These are phyloP conservation scores for Ogataea haglerorum DNA, from an alignment of 805 yeast species.

Conservation along the genomic window DNA sequence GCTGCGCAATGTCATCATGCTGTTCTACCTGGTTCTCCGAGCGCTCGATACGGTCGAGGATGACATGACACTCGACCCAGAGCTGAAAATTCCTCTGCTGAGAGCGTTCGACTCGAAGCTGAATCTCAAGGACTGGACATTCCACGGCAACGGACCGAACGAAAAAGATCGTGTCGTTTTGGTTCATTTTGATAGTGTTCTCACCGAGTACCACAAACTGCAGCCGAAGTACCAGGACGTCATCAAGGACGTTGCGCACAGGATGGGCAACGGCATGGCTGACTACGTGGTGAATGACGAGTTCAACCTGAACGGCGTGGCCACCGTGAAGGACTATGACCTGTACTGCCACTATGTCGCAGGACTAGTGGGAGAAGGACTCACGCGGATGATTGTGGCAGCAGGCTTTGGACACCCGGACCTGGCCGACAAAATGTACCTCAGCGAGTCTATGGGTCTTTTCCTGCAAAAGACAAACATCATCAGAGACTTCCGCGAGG, in stretches of 20 bases:
- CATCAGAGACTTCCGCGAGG: slow-evolving; percentile 92
- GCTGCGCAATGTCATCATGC: slow-evolving; percentile 71
- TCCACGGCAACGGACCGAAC: slow-evolving; percentile 64
- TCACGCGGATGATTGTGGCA: slow-evolving; percentile 74
- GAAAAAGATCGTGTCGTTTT: slow-evolving; percentile 82
- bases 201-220: slow-evolving; percentile 69
- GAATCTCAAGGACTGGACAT: slow-evolving; percentile 71
- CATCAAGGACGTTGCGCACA: slow-evolving; percentile 67
- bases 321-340: slow-evolving; percentile 77
- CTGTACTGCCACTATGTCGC: slow-evolving; percentile 96
- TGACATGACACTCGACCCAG: slow-evolving; percentile 81
- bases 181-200: slow-evolving; percentile 68
- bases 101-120: slow-evolving; percentile 65
- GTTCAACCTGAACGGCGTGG: slow-evolving; percentile 76
- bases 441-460: slow-evolving; percentile 86
- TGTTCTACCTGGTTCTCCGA: slow-evolving; percentile 81
- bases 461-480: slow-evolving; percentile 95
- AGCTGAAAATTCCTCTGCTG: slow-evolving; percentile 69
- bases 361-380: slow-evolving; percentile 95
- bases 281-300: slow-evolving; percentile 77
- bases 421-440: slow-evolving; percentile 50
- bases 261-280: slow-evolving; percentile 99
- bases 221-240: slow-evolving; percentile 75
- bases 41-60: slow-evolving; percentile 96
- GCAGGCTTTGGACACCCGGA: slow-evolving; percentile 66